Percentiles rank a stretch among this genome's conserved stretches.
phyloP scores from a whole-genome alignment of 179 eudicot species.

The Beta corolliflora region DNA sequence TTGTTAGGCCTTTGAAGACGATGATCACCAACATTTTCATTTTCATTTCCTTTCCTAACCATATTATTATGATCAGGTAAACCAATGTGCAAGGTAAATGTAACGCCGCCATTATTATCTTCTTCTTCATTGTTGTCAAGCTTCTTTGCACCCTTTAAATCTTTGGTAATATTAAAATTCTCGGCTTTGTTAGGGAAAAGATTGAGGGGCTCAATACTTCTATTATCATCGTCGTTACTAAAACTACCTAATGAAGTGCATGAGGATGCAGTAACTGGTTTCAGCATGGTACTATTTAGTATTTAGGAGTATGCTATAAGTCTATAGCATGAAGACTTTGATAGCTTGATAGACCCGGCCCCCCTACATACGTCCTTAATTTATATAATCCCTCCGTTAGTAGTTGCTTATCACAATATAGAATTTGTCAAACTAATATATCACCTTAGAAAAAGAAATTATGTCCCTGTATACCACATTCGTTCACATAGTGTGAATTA shows the following conservation, averaged over 20 bases:
- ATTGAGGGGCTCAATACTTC: conserved; percentile 33
- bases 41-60: conserved; percentile 1
- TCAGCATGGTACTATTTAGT: conserved; percentile 27
- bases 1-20: conserved; percentile 12
- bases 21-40: not conserved
- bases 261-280: not conserved
- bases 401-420: no score
- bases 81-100: conserved; percentile 59
- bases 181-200: conserved; percentile 37
- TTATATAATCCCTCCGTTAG: not conserved
- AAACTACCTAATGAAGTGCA: conserved; percentile 18
- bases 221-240: not conserved
- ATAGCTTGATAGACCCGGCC: not conserved
- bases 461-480: no score
- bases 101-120: conserved; percentile 27
- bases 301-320: not conserved
- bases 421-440: no score
- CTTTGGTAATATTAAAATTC: conserved; percentile 5
- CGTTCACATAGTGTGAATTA: no score
- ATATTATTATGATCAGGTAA: conserved; percentile 36
- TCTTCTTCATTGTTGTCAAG: conserved; percentile 7
- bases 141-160: conserved; percentile 7
- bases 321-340: conserved; percentile 7
- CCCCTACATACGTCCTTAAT: not conserved
- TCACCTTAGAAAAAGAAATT: no score